Percentiles rank a stretch among this genome's conserved stretches.
These are phyloP conservation scores for Purpureocillium lavendulum DNA, from an alignment of 2,329 filamentous ascomycete genomes.

Conservation along the genomic window DNA sequence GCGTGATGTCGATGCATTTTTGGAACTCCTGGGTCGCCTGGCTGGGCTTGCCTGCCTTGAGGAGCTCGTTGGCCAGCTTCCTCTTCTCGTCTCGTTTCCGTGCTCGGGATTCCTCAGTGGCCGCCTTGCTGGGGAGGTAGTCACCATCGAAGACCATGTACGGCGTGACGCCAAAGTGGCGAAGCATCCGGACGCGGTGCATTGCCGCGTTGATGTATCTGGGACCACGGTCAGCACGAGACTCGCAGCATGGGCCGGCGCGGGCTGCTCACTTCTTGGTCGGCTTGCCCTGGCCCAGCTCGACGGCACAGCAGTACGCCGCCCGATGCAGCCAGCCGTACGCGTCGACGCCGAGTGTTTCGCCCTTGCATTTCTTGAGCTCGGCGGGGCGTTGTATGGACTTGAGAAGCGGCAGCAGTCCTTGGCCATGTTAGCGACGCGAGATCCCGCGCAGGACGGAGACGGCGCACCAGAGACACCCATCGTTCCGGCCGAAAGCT, in stretches of 20 bases:
- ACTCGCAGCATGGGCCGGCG: not conserved
- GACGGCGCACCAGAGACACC: constrained; percentile 25
- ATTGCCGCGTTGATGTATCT: constrained; percentile 89
- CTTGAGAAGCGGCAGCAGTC: constrained; percentile 84
- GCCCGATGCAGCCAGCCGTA: constrained; percentile 98
- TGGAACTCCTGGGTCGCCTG: constrained; percentile 83
- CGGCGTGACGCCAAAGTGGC: constrained; percentile 87
- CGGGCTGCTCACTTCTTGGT: constrained; percentile 62
- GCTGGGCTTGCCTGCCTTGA: constrained; percentile 70
- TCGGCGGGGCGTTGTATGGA: constrained; percentile 88
- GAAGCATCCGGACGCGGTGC: constrained; percentile 85
- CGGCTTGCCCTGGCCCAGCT: constrained; percentile 80
- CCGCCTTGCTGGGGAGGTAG: constrained; percentile 85
- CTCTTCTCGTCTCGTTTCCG: constrained; percentile 70
- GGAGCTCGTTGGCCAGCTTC: constrained; percentile 65
- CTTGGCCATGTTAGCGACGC: constrained; percentile 33
- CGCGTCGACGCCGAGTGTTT: constrained; percentile 89
- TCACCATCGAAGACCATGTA: constrained; percentile 97
- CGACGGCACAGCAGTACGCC: constrained; percentile 80
- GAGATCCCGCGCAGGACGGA: not conserved
- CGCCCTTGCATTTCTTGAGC: constrained; percentile 77
- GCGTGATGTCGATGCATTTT: constrained; percentile 92
- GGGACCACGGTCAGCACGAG: not conserved
- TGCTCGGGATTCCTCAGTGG: constrained; percentile 72
- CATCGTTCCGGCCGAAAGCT: constrained; percentile 15